Evolutionary conservation across 768 basidiomycete species (phyloP).

Genomic region (Russula sp.): DNA sequence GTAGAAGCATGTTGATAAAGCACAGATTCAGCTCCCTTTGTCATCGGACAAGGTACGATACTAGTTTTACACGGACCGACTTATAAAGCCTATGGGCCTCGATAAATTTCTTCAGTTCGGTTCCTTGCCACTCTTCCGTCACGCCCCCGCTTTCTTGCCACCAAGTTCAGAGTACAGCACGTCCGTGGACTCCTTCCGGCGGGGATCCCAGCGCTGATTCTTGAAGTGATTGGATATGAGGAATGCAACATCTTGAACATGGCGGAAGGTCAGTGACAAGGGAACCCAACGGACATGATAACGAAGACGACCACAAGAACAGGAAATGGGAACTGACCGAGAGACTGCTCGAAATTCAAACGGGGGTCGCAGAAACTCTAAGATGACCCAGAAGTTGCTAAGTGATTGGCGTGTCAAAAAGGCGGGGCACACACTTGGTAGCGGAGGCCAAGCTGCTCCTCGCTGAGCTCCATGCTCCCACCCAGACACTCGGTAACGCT

Average conservation of each 20-base stretch:
- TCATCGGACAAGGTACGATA: neutral
- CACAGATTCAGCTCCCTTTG: neutral
- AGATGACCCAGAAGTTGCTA: neutral
- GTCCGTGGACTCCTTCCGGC: slow-evolving; percentile 22
- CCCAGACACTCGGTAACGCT: slow-evolving; percentile 94
- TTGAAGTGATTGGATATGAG: slow-evolving; percentile 77
- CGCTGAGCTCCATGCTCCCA: slow-evolving; percentile 89
- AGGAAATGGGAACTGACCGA: slow-evolving; percentile 49
- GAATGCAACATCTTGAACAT: slow-evolving; percentile 69
- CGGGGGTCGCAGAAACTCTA: slow-evolving; percentile 90
- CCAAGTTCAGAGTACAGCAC: slow-evolving; percentile 29
- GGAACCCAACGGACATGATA: neutral
- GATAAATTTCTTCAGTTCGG: too few species aligned
- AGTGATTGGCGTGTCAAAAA: neutral
- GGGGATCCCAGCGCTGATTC: slow-evolving; percentile 40
- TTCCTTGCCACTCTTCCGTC: neutral
- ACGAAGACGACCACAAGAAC: neutral
- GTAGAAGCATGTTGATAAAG: too few species aligned
- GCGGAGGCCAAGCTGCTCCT: slow-evolving; percentile 82
- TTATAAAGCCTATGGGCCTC: neutral
- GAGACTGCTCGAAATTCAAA: slow-evolving; percentile 87
- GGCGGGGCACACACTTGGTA: slow-evolving; percentile 56
- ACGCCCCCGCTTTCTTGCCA: slow-evolving; percentile 22
- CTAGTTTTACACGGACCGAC: neutral
- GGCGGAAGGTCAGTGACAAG: neutral